A percentile compares a stretch with the other conserved stretches of the same genome.
Conservation (phyloP, 495 filamentous ascomycete species). For the Trichoderma asperelloides region DNA sequence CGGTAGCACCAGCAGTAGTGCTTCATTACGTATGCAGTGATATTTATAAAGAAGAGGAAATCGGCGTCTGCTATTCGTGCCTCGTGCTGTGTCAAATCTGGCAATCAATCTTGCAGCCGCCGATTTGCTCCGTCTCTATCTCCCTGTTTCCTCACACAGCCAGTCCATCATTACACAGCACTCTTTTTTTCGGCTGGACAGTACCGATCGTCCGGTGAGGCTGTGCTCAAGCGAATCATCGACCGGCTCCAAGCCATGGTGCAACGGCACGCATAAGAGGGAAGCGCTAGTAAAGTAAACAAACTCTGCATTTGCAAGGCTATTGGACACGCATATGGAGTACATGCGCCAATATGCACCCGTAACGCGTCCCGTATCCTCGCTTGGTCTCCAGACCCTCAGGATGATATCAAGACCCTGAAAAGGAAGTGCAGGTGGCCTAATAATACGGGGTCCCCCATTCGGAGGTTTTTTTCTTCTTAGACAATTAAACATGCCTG, state of each 20-base stretch:
- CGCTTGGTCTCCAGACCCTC: background rate
- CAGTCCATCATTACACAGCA: background rate
- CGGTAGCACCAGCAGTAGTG: too few relatives aligned
- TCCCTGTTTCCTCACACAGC: background rate
- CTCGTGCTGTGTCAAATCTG: too few relatives aligned
- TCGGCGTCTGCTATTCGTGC: too few relatives aligned
- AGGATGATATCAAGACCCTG: background rate
- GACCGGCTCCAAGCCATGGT: background rate
- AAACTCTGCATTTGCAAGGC: background rate
- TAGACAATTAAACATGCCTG: too few relatives aligned
- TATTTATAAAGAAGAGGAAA: too few relatives aligned
- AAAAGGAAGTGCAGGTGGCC: background rate
- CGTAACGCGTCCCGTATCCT: background rate
- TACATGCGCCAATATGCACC: background rate
- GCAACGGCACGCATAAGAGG: background rate
- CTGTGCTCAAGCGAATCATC: background rate
- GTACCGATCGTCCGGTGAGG: conserved; percentile 3
- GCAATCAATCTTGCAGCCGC: background rate
- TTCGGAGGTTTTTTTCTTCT: too few relatives aligned
- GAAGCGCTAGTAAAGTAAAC: background rate
- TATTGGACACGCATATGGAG: background rate
- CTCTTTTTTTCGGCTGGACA: background rate
- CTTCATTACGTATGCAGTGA: too few relatives aligned
- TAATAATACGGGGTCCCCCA: too few relatives aligned
- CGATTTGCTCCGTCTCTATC: background rate